Conservation (phyloP, 2,329 filamentous ascomycete species). For the Trichophyton schoenleinii region DNA sequence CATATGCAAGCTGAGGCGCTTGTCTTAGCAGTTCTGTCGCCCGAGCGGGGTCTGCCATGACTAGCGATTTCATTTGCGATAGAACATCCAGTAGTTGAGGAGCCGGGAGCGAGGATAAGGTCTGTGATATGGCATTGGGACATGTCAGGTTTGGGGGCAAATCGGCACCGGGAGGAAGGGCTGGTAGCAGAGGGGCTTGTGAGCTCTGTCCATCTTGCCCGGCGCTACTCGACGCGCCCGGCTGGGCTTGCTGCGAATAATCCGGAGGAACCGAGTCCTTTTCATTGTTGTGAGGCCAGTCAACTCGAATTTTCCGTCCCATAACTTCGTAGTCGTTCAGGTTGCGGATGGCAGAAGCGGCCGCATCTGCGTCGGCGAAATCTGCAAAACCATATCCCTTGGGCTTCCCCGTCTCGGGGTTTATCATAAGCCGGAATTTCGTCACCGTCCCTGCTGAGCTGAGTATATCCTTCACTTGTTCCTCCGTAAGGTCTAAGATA, state of each 20-base stretch:
- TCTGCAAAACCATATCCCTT: conserved; percentile 97
- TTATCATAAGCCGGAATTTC: conserved; percentile 87
- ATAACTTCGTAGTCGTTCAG: conserved; percentile 92
- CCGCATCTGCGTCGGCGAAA: conserved; percentile 83
- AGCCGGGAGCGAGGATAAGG: conserved; percentile 72
- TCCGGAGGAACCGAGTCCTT: conserved; percentile 49
- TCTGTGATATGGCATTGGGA: conserved; percentile 83
- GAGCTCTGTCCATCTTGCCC: conserved; percentile 29
- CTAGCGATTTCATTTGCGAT: conserved; percentile 83
- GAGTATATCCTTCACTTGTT: conserved; percentile 91
- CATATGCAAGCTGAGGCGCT: conserved; percentile 85
- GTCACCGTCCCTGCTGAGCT: conserved; percentile 79
- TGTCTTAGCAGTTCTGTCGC: conserved; percentile 76
- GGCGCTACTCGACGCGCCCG: conserved; percentile 19
- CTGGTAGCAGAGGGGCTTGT: conserved; percentile 50
- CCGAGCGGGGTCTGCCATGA: conserved; percentile 66
- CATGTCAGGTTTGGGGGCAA: conserved; percentile 71
- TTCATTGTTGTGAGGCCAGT: conserved; percentile 88
- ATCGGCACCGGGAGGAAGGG: conserved; percentile 72
- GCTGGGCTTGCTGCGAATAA: conserved; percentile 31
- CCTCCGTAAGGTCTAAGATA: conserved; percentile 73
- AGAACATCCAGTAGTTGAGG: conserved; percentile 87
- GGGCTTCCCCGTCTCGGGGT: conserved; percentile 83
- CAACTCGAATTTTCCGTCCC: conserved; percentile 84
- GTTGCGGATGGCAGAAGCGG: conserved; percentile 87